phyloP scores from a whole-genome alignment of 106 monocot species.

The Platanthera guangdongensis region DNA sequence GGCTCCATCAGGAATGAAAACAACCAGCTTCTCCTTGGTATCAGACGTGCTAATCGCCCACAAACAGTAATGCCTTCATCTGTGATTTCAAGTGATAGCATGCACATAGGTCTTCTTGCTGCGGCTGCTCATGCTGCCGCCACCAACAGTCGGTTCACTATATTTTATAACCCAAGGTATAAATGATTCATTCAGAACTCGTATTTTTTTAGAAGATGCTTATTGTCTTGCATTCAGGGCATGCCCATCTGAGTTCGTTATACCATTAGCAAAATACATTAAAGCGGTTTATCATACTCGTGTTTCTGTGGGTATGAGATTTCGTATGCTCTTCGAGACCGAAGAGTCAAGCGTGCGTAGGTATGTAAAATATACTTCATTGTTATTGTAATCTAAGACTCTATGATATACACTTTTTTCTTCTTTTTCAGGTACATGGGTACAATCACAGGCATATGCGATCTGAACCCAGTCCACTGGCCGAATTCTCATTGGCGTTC shows the following conservation, averaged over 20 bases:
- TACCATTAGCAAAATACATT: slow-evolving; percentile 79
- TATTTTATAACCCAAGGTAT: slow-evolving; percentile 93
- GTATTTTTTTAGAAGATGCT: background rate
- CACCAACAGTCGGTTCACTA: slow-evolving; percentile 79
- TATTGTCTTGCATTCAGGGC: slow-evolving; percentile 36
- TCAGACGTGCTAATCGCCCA: slow-evolving; percentile 77
- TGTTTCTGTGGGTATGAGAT: slow-evolving; percentile 87
- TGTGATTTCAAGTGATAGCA: slow-evolving; percentile 91
- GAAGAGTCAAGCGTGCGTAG: slow-evolving; percentile 90
- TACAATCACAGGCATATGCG: slow-evolving; percentile 82
- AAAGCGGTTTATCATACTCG: slow-evolving; percentile 76
- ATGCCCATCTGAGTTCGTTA: slow-evolving; percentile 85
- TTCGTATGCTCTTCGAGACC: slow-evolving; percentile 90
- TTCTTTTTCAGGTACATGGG: slow-evolving; percentile 76
- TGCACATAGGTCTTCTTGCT: slow-evolving; percentile 96
- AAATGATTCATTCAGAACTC: background rate
- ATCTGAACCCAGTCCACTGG: slow-evolving; percentile 75
- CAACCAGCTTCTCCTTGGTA: slow-evolving; percentile 74
- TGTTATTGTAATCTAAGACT: background rate
- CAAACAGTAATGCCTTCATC: slow-evolving; percentile 94
- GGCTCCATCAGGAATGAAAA: slow-evolving; percentile 72
- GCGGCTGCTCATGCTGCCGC: slow-evolving; percentile 95
- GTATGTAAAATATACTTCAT: slow-evolving; percentile 9
- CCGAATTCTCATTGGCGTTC: slow-evolving; percentile 97
- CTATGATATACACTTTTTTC: background rate